These are phyloP conservation scores for Solanum lignicaule DNA, from an alignment of 257 asterid species.

Conservation along the genomic window DNA sequence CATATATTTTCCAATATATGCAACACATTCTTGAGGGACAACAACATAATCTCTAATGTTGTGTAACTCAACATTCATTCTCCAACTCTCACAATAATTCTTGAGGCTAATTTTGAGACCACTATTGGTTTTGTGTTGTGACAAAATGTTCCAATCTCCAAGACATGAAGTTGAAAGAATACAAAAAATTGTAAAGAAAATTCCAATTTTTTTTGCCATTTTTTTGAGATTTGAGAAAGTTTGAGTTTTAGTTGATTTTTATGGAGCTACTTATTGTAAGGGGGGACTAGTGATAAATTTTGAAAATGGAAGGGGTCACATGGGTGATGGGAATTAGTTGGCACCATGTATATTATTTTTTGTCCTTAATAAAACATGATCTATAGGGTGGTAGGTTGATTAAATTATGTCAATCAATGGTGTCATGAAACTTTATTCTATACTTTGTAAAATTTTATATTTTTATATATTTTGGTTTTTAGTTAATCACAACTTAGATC, in stretches of 20 bases:
- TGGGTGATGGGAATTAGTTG: conserved; percentile 14
- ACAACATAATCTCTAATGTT: conserved; percentile 41
- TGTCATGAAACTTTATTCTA: not conserved
- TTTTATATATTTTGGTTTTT: not conserved
- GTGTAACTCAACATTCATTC: conserved; percentile 70
- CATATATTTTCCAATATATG: conserved; percentile 53
- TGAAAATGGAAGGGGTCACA: conserved; percentile 9
- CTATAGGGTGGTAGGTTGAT: conserved; percentile 2
- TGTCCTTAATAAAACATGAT: conserved; percentile 1
- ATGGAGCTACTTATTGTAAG: not conserved
- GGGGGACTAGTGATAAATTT: not conserved
- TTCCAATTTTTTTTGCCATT: conserved; percentile 24
- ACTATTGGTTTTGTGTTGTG: conserved; percentile 10
- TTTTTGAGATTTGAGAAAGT: not conserved
- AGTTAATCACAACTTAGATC: not conserved
- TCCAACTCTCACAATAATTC: conserved; percentile 74
- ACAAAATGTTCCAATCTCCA: conserved; percentile 68
- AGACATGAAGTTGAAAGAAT: conserved; percentile 19
- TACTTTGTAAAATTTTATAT: not conserved
- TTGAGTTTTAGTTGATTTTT: conserved; percentile 1
- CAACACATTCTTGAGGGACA: conserved; percentile 64
- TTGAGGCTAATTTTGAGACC: conserved; percentile 45
- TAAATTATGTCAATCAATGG: not conserved
- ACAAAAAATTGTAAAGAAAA: conserved; percentile 14
- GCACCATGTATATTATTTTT: conserved; percentile 5